phyloP scores from a whole-genome alignment of 2,329 filamentous ascomycete species.

The Dryadomyces quercivorus region DNA sequence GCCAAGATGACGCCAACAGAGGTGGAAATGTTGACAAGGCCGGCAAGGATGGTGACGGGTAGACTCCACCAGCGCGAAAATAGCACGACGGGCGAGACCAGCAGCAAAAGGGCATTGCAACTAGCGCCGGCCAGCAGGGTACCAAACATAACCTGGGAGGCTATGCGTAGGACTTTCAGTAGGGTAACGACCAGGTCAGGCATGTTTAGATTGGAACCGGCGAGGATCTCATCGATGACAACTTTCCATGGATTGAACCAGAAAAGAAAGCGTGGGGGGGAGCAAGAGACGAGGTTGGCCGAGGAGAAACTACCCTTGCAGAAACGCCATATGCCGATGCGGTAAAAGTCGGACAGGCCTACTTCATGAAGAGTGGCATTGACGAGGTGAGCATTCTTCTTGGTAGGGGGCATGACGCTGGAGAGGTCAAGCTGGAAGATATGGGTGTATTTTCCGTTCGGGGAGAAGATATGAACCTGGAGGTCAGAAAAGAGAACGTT shows the following conservation, averaged over 20 bases:
- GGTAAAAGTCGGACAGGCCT: slow-evolving; percentile 88
- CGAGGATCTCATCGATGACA: slow-evolving; percentile 64
- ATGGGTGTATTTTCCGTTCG: slow-evolving; percentile 52
- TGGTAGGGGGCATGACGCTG: slow-evolving; percentile 62
- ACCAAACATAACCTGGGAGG: slow-evolving; percentile 78
- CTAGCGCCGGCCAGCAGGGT: slow-evolving; percentile 65
- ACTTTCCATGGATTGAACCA: slow-evolving; percentile 89
- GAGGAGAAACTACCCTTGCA: slow-evolving; percentile 73
- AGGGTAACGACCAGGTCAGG: slow-evolving; percentile 62
- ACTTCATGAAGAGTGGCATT: slow-evolving; percentile 80
- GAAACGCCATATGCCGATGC: slow-evolving; percentile 82
- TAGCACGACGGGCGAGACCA: slow-evolving; percentile 46
- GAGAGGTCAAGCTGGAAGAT: slow-evolving; percentile 78
- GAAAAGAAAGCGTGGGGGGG: slow-evolving; percentile 55
- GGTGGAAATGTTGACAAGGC: slow-evolving; percentile 52
- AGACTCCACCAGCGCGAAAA: slow-evolving; percentile 48
- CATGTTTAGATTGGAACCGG: slow-evolving; percentile 72
- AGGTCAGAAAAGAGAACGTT: not conserved
- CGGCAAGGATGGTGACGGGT: slow-evolving; percentile 54
- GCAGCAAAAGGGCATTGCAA: slow-evolving; percentile 60
- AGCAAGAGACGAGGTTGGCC: slow-evolving; percentile 60
- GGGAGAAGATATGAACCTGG: not conserved
- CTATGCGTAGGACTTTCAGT: slow-evolving; percentile 60
- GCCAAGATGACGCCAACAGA: slow-evolving; percentile 61
- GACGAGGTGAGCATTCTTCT: slow-evolving; percentile 62